Evolutionary conservation across 345 rosid species (phyloP).

Genomic region (Populus euphratica): DNA sequence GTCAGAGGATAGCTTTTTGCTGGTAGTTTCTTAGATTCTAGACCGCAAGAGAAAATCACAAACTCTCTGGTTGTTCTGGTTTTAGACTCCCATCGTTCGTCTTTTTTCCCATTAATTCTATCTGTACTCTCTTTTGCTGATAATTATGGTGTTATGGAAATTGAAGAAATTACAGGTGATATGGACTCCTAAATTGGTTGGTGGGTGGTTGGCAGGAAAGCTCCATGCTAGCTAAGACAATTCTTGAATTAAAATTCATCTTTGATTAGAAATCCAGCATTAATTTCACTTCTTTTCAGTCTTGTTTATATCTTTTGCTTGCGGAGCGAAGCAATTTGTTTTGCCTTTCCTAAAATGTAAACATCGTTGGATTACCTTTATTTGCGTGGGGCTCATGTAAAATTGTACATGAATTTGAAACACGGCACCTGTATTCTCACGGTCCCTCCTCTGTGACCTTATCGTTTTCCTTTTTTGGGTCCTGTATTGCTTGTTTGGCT

Average conservation of each 20-base stretch:
- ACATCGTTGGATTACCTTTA: neutral
- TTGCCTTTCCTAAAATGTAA: too few species aligned
- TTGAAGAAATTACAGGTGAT: neutral
- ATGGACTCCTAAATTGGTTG: neutral
- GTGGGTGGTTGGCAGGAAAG: slow-evolving; percentile 28
- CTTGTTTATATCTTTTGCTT: neutral
- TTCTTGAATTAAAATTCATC: slow-evolving; percentile 22
- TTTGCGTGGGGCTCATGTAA: neutral
- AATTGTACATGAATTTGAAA: neutral
- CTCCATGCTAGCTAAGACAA: slow-evolving; percentile 14
- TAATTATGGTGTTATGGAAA: neutral
- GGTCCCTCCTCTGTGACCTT: too few species aligned
- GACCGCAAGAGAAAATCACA: neutral
- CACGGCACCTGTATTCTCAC: neutral
- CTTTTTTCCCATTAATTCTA: neutral
- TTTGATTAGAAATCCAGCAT: neutral
- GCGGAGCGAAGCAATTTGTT: neutral
- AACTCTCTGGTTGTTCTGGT: neutral
- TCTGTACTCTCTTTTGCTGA: neutral
- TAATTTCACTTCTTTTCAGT: neutral
- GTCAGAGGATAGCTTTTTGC: neutral
- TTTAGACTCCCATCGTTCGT: neutral
- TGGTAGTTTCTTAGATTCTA: neutral
- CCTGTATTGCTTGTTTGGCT: too few species aligned
- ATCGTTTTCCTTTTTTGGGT: too few species aligned